These are phyloP conservation scores for Pythium sp. DNA, from an alignment of 352 stramenopile genomes.

Conservation along the genomic window DNA sequence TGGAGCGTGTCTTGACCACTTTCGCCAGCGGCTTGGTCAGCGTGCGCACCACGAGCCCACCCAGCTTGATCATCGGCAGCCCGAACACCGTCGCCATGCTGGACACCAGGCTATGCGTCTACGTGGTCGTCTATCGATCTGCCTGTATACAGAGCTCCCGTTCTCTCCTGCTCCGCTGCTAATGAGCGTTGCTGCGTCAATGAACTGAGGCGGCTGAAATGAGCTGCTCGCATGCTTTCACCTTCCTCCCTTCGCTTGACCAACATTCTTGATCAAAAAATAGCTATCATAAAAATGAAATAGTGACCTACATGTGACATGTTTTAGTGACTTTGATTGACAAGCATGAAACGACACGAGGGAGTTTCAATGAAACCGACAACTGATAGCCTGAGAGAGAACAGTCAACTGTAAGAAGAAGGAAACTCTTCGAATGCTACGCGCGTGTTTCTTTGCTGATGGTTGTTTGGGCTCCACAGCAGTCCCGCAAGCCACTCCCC, in stretches of 20 bases:
- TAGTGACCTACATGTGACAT: neutral
- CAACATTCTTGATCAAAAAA: neutral
- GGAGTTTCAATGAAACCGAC: neutral
- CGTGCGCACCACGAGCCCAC: constrained; percentile 75
- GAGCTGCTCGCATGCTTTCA: neutral
- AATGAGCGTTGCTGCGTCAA: neutral
- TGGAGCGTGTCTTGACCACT: constrained; percentile 87
- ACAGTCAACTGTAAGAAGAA: neutral
- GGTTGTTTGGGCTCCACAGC: neutral
- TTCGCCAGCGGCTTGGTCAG: constrained; percentile 88
- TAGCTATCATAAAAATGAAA: neutral
- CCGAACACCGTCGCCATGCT: constrained; percentile 29
- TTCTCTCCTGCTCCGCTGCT: neutral
- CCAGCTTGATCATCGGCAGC: constrained; percentile 84
- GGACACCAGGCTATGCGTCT: neutral
- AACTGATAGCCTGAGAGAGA: neutral
- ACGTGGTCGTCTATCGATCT: neutral
- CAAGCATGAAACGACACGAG: constrained; percentile 3
- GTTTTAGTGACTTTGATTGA: constrained; percentile 3
- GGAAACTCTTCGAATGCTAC: neutral
- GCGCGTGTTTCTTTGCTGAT: neutral
- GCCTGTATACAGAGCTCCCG: neutral
- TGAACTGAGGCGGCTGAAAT: neutral
- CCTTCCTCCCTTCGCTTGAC: neutral
- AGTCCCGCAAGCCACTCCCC: too few relatives aligned